Percentiles rank a stretch among this genome's conserved stretches.
Evolutionary conservation across 331 rosid genomes (phyloP).

Genomic region (Cydonia oblonga): DNA sequence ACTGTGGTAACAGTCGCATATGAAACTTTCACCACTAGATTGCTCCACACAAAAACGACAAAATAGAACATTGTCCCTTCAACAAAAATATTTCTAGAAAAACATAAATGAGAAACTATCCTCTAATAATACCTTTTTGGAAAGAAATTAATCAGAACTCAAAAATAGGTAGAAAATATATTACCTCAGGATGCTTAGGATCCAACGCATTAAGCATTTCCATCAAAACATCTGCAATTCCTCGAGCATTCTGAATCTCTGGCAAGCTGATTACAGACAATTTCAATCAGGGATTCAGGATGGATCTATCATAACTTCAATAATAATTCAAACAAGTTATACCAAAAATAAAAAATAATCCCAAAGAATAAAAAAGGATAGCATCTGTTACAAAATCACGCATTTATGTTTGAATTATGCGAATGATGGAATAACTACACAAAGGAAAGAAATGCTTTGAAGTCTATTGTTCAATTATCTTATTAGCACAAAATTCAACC

Average conservation of each 20-base stretch:
- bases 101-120: not conserved
- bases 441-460: not conserved
- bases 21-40: not conserved
- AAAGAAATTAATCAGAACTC: not conserved
- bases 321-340: not conserved
- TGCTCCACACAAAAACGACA: not conserved
- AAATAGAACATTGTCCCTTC: not conserved
- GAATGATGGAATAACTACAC: not conserved
- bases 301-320: not conserved
- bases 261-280: slow-evolving; percentile 41
- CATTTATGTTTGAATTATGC: not conserved
- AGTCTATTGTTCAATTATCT: not conserved
- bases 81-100: not conserved
- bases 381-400: not conserved
- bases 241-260: slow-evolving; percentile 73
- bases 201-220: slow-evolving; percentile 86
- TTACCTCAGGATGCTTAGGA: slow-evolving; percentile 68
- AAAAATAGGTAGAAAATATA: not conserved
- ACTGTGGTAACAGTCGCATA: not conserved
- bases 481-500: not conserved
- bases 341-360: not conserved
- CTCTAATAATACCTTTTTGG: not conserved
- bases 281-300: not conserved
- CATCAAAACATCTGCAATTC: slow-evolving; percentile 62
- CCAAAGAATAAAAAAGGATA: not conserved